A percentile compares a stretch with the other conserved stretches of the same genome.
These are phyloP conservation scores for Vanderwaltozyma polyspora DNA, from an alignment of 805 yeast species.

Conservation along the genomic window DNA sequence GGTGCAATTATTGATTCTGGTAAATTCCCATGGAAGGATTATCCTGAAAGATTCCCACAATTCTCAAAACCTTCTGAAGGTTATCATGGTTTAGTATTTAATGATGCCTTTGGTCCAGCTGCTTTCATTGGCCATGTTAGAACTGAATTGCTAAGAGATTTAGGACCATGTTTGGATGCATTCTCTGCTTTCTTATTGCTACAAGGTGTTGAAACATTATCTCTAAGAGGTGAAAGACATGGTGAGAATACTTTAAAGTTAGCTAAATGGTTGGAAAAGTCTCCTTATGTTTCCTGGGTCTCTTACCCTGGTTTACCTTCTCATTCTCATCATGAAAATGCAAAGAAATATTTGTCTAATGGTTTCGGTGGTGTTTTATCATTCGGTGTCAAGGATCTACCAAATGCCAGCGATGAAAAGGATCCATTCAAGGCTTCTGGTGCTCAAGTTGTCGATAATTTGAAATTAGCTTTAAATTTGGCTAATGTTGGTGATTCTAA, in stretches of 20 bases:
- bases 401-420: constrained; percentile 34
- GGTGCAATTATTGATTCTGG: constrained; percentile 89
- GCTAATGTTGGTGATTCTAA: constrained; percentile 97
- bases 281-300: constrained; percentile 76
- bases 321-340: constrained; percentile 65
- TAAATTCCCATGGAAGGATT: constrained; percentile 80
- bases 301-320: constrained; percentile 83
- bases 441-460: constrained; percentile 70
- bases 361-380: constrained; percentile 86
- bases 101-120: constrained; percentile 68
- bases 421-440: constrained; percentile 65
- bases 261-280: constrained; percentile 63
- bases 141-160: constrained; percentile 78
- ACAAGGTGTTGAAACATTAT: constrained; percentile 90
- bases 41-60: constrained; percentile 85
- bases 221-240: constrained; percentile 90
- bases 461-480: constrained; percentile 79
- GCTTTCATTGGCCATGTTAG: constrained; percentile 76
- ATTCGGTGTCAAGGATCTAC: constrained; percentile 69
- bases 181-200: constrained; percentile 76
- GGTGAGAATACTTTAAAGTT: constrained; percentile 69
- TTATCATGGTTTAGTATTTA: constrained; percentile 78
- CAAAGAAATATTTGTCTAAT: constrained; percentile 68
- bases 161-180: constrained; percentile 84
- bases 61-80: constrained; percentile 86